Evolutionary conservation across 805 yeast genomes (phyloP).

Genomic region (Suhomyces emberorum): DNA sequence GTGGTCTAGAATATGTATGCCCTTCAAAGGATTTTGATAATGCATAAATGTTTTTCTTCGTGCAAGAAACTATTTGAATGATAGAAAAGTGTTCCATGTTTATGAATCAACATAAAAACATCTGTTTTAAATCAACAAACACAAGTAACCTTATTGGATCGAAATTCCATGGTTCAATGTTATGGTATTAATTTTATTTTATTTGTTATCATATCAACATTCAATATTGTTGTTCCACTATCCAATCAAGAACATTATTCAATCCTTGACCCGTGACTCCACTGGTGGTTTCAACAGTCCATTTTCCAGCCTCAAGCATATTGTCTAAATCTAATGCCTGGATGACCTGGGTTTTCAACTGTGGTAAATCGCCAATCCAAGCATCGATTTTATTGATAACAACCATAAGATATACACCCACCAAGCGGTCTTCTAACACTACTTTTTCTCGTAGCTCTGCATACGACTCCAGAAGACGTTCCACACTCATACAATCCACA

Average conservation of each 20-base stretch:
- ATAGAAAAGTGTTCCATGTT: too few species aligned
- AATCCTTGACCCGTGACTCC: constrained; percentile 36
- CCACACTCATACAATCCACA: constrained; percentile 61
- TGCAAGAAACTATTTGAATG: too few species aligned
- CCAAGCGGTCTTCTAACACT: constrained; percentile 62
- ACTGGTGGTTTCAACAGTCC: constrained; percentile 29
- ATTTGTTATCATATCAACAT: background rate
- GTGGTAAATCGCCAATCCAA: constrained; percentile 18
- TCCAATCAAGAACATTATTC: constrained; percentile 24
- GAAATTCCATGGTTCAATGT: too few species aligned
- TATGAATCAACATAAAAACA: too few species aligned
- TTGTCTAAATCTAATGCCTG: constrained; percentile 16
- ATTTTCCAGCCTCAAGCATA: constrained; percentile 22
- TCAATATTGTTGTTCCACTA: constrained; percentile 13
- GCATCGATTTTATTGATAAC: constrained; percentile 75
- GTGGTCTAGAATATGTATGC: too few species aligned
- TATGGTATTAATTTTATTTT: too few species aligned
- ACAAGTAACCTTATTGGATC: too few species aligned
- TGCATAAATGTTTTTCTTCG: too few species aligned
- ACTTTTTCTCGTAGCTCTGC: constrained; percentile 59
- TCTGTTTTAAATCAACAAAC: too few species aligned
- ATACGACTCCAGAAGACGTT: constrained; percentile 62
- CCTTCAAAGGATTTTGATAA: too few species aligned
- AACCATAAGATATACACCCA: constrained; percentile 65
- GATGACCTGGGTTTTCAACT: constrained; percentile 7